Evolutionary conservation across 2,329 filamentous ascomycete genomes (phyloP).

Genomic region (Pseudogymnoascus sp.): DNA sequence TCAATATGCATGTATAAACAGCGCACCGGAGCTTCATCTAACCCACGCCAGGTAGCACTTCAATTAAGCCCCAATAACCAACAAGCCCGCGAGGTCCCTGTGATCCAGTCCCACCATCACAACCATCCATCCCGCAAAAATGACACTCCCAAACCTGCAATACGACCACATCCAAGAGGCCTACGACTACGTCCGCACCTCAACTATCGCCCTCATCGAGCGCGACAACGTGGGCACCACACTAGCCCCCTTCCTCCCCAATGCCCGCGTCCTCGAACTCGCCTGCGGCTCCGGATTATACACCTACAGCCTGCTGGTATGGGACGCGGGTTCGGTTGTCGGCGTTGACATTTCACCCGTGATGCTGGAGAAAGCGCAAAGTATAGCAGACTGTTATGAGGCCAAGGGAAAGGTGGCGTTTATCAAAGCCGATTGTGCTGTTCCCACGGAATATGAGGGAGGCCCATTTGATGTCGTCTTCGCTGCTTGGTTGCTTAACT

Average conservation of each 20-base stretch:
- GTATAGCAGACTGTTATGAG: background rate
- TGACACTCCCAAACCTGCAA: slow-evolving; percentile 13
- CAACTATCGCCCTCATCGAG: slow-evolving; percentile 19
- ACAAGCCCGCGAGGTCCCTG: background rate
- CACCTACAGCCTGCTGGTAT: slow-evolving; percentile 26
- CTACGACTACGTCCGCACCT: slow-evolving; percentile 16
- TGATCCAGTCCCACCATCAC: background rate
- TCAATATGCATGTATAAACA: background rate
- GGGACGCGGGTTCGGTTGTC: slow-evolving; percentile 29
- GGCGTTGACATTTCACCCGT: slow-evolving; percentile 30
- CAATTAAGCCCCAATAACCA: background rate
- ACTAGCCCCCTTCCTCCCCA: slow-evolving; percentile 16
- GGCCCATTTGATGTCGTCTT: slow-evolving; percentile 31
- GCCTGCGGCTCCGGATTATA: slow-evolving; percentile 32
- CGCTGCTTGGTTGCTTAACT: slow-evolving; percentile 33
- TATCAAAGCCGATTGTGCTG: slow-evolving; percentile 24
- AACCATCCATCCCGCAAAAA: slow-evolving; percentile 7
- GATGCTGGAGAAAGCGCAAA: slow-evolving; percentile 27
- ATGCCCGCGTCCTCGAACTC: slow-evolving; percentile 29
- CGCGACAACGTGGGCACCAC: slow-evolving; percentile 16
- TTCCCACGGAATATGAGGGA: slow-evolving; percentile 18
- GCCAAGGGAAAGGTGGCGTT: slow-evolving; percentile 9
- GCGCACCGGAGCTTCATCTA: background rate
- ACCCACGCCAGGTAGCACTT: background rate
- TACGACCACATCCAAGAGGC: slow-evolving; percentile 19